Evolutionary conservation across 1,139 yeast species (phyloP).

Genomic region (Blastobotrys raffinosifermentans): DNA sequence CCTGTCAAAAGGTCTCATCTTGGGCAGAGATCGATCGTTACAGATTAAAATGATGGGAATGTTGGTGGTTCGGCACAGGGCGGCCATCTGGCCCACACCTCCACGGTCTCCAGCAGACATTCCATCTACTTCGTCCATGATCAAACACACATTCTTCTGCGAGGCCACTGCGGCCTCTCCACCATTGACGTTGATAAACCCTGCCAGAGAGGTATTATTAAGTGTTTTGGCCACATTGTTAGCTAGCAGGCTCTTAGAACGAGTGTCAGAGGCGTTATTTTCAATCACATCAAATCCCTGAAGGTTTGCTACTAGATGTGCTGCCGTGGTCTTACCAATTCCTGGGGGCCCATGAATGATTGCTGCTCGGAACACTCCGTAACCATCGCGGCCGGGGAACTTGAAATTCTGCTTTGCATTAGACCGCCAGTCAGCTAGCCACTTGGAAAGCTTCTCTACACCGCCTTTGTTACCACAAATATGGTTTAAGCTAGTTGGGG

Average conservation of each 20-base stretch:
- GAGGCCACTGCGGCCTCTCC: slow-evolving; percentile 29
- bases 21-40: slow-evolving; percentile 86
- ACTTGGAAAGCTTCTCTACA: slow-evolving; percentile 55
- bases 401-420: slow-evolving; percentile 53
- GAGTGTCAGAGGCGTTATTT: slow-evolving; percentile 87
- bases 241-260: slow-evolving; percentile 74
- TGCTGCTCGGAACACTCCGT: slow-evolving; percentile 69
- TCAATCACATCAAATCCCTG: slow-evolving; percentile 80
- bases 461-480: slow-evolving; percentile 88
- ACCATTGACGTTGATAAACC: slow-evolving; percentile 46
- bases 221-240: slow-evolving; percentile 63
- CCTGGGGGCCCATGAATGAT: slow-evolving; percentile 94
- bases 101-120: slow-evolving; percentile 99
- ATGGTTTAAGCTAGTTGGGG: slow-evolving; percentile 69
- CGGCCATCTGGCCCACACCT: slow-evolving; percentile 93
- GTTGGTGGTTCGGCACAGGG: slow-evolving; percentile 74
- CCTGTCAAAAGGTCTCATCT: slow-evolving; percentile 92
- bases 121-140: slow-evolving; percentile 99
- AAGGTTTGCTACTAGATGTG: slow-evolving; percentile 77
- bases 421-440: slow-evolving; percentile 77
- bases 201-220: slow-evolving; percentile 77
- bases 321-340: slow-evolving; percentile 90
- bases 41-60: slow-evolving; percentile 92
- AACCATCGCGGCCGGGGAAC: slow-evolving; percentile 47
- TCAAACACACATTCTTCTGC: slow-evolving; percentile 61